Base-by-base conservation (phyloP, 257 asterid genomes). In the Ilex aquifolium region DNA sequence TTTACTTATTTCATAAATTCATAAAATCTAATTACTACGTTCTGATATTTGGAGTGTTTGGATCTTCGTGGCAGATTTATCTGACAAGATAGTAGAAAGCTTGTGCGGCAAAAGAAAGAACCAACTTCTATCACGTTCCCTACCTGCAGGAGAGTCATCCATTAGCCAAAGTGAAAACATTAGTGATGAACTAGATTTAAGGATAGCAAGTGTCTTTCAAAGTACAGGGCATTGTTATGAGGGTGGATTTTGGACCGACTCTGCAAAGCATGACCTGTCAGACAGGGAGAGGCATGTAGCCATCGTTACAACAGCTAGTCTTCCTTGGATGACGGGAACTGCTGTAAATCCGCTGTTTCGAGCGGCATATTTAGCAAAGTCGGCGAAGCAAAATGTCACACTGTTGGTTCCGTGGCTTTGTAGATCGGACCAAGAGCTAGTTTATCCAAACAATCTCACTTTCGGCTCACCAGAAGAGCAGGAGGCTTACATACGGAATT, bases 291-390 rank as follows among this genome's bases (percentile, higher is more conserved):
- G 99, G 86, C 90, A 93, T 61, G 96, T 93, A 51, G 97, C 99
- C 57, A 93, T 93, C 30, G 95, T 93, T 57, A 93, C 99, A 59
- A 93, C 99, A 11, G 99, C 99, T 68, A 90, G 99, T 78, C 99
- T 93, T 74, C 99, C 99, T 66, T 93, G 99, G 99, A 90, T 93
- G 97, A 93, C 99, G 1, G 99, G 97, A 70, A 93, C 99, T 54
- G 95, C 99, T 71, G 94, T 93, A 57, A 93, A 93, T 72, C 99
- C 99, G 31, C 83, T 93, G 69, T 93, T 90, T 72, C 92, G 99
- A 56, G 99, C 99, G 7, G 99, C 99, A 14, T 93, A 84, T 80
- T 74, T 93, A 70, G 95, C 99, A 49, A 83, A 90, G 68, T 77
- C 91, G 60, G 86, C 82, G 40, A 65, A 90, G 69, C 99, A 90